Conservation (phyloP, 441 rosid species). For the Mallotus japonicus region DNA sequence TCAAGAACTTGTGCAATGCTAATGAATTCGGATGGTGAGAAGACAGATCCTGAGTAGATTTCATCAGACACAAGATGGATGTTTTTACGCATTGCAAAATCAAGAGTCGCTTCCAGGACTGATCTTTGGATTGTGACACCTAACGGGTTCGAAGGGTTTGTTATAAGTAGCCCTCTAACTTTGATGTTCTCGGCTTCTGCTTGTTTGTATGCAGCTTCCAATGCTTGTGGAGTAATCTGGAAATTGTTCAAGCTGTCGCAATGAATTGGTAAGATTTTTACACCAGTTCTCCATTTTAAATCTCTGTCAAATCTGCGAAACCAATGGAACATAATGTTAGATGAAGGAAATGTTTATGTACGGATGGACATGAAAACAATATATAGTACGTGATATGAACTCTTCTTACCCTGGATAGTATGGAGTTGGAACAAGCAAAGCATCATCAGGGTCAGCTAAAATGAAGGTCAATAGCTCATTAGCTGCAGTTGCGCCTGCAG, state of each 20-base stretch:
- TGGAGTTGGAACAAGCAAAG: constrained; percentile 85
- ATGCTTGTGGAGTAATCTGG: constrained; percentile 74
- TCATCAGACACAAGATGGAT: constrained; percentile 89
- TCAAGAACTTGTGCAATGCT: constrained; percentile 78
- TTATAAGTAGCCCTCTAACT: constrained; percentile 81
- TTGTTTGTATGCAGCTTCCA: constrained; percentile 58
- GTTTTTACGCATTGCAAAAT: constrained; percentile 59
- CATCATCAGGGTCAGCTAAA: constrained; percentile 80
- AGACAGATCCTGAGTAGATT: constrained; percentile 88
- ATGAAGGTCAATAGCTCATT: constrained; percentile 87
- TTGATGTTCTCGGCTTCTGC: constrained; percentile 54
- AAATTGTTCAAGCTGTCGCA: constrained; percentile 77
- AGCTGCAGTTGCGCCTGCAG: constrained; percentile 99
- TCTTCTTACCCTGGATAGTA: constrained; percentile 84
- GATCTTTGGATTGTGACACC: constrained; percentile 66
- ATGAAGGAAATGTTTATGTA: neutral
- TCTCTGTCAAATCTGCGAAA: constrained; percentile 85
- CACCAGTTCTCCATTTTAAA: constrained; percentile 92
- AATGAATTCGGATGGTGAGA: constrained; percentile 62
- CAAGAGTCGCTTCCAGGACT: constrained; percentile 62
- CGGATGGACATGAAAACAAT: neutral
- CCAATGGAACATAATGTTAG: neutral
- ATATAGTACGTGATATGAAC: neutral
- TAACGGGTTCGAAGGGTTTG: constrained; percentile 91
- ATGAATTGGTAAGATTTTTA: constrained; percentile 65